Base-by-base conservation (phyloP, 495 filamentous ascomycete genomes). In the Penicillium lividum region DNA sequence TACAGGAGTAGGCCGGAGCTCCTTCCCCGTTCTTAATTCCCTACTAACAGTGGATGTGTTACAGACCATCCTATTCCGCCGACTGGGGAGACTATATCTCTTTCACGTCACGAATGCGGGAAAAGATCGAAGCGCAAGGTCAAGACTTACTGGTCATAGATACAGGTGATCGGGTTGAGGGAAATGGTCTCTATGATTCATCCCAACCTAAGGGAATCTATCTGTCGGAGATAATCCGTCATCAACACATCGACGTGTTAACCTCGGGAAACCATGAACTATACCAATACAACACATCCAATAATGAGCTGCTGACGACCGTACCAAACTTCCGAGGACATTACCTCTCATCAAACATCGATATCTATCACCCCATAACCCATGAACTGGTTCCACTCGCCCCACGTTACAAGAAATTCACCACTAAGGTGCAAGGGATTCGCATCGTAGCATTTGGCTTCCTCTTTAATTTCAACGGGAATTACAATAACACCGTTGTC, bases 71-170 rank as follows among this genome's bases (percentile, higher is more conserved):
- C 28, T 98, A 90, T 70, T 93, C 91, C 15, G 95, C 91, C 38
- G 94, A 98, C 70, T 97, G 94, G 89, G 94, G 94, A 36, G 94
- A 98, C 75, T 98, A 98, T 73, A 82, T 98, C 62, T 98, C 94
- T 9, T 96, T 98, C 66, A 84, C 92, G 22, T 74, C 85, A 33
- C 91, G 91, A 63, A 84, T 98, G 81, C 88, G 84, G 27, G 77
- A 84, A 61, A 86, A 82, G 68, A 90, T 91, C 25, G 89, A 97
- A 65, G 78, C 83, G 4, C 80, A 86, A 42, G 92, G 89, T 22
- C 83, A 85, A 31, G 94, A 98, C 71, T 74, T 98, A 27, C 76
- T 98, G 25, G 83, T 98, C 25, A 81, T 98, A 58, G 94, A 98
- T 75, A 97, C 93, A 7, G 94, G 94, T 30, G 94, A 98, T 68